Evolutionary conservation across 768 basidiomycete species (phyloP), one percentile per base, ranked within the genome.

Genomic region (Dentipellis fragilis): DNA sequence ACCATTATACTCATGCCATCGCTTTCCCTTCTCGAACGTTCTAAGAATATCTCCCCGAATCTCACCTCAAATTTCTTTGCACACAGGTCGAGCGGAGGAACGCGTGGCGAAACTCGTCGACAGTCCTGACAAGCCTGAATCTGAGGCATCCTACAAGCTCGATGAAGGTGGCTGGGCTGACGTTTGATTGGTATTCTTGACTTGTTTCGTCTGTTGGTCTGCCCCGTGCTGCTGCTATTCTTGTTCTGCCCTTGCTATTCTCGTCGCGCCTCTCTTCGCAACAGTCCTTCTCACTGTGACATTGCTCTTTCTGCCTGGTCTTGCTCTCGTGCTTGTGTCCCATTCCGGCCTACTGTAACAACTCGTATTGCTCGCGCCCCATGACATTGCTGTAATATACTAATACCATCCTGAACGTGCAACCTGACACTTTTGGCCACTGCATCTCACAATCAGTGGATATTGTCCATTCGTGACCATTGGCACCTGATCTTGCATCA

Each of bases 91-190:
- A 22, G 90, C 88, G 2, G 90, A 93, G 68, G 90, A 93, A 70
- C 87, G 90, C 59, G 89, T 93, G 29, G 90, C 90, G 7, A 93
- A 93, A 65, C 74, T 93, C 3, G 91, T 93, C 23, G 90, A 93
- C 67, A 91, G 89, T 63, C 90, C 90, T 4, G 90, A 93, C 63
- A 79, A 84, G 49, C 90, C 90, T 16, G 90, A 93, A 70, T 90
- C 88, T 66, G 90, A 93, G 69, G 90, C 91, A 8, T 89, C 90
- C 3, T 93, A 93, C 70, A 93, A 92, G 67, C 73, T 93, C 29
- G 89, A 92, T 64, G 90, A 92, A 75, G 90, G 90, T 39, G 90
- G 90, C 34, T 93, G 90, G 90, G 77, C 82, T 17, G 90, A 93
- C 65, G 82, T 92, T 57, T 93, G 67, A 81, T 48, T 7, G 21